These are phyloP conservation scores for Scheffersomyces lignicola DNA, from an alignment of 1,139 yeast genomes.

Conservation along the genomic window DNA sequence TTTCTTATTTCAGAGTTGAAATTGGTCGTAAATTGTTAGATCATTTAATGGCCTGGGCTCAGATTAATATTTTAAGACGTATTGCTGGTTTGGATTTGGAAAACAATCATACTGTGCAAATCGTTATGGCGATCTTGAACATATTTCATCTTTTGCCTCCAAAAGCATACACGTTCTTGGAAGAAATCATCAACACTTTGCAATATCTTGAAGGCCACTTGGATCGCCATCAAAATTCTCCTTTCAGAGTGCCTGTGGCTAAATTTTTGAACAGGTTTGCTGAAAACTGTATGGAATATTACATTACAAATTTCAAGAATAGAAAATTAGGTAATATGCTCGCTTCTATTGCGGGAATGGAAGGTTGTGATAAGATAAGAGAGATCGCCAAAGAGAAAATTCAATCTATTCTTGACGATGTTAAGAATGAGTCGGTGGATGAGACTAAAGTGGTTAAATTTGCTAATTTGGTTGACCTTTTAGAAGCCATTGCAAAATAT, in stretches of 20 bases:
- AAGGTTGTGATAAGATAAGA: constrained; percentile 60
- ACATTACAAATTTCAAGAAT: constrained; percentile 63
- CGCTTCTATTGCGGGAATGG: constrained; percentile 61
- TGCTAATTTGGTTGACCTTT: constrained; percentile 69
- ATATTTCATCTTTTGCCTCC: constrained; percentile 91
- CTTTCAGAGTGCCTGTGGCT: constrained; percentile 89
- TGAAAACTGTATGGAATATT: constrained; percentile 70
- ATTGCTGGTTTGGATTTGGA: constrained; percentile 74
- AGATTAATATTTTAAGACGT: constrained; percentile 70
- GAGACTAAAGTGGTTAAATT: constrained; percentile 62
- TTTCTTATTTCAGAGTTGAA: constrained; percentile 93
- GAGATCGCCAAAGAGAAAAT: constrained; percentile 55
- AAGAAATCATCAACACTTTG: constrained; percentile 75
- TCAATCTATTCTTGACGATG: constrained; percentile 32
- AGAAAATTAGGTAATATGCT: constrained; percentile 68
- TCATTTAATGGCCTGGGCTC: constrained; percentile 96
- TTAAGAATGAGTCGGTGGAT: constrained; percentile 46
- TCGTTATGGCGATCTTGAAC: constrained; percentile 86
- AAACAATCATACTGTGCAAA: constrained; percentile 77
- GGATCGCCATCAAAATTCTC: constrained; percentile 84
- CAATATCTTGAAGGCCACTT: constrained; percentile 78
- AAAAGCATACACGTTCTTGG: constrained; percentile 89
- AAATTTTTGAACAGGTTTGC: constrained; percentile 85
- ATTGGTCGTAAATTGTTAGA: constrained; percentile 92
- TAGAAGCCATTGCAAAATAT: constrained; percentile 50